Evolutionary conservation across 73 alveolate species (phyloP), one percentile per base, ranked within the genome.

Genomic region (Diophrys sp.): DNA sequence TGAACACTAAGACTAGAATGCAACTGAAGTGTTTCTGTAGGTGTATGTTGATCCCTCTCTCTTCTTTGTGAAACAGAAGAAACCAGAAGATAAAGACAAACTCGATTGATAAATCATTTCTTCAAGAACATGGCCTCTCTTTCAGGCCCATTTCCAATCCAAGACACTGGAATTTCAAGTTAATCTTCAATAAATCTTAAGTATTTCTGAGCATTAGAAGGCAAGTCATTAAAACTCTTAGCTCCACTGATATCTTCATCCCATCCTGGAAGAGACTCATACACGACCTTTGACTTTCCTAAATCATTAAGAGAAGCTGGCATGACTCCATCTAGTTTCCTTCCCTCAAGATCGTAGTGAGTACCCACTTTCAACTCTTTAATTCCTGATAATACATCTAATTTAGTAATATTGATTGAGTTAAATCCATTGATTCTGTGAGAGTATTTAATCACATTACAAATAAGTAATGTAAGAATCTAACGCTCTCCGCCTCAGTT

Each of bases 81-180:
- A n/a, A n/a, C n/a, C n/a, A n/a, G n/a, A n/a, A n/a, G n/a, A n/a
- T n/a, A n/a, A n/a, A n/a, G n/a, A n/a, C n/a, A n/a, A n/a, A n/a
- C n/a, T n/a, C n/a, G n/a, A n/a, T n/a, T n/a, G n/a, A 44, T 44
- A 44, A 44, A 44, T 44, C 62, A 44, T 44, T 44, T 11, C 18
- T 44, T 44, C 62, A 44, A 44, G 18, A 44, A 44, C 62, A 44
- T 44, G 62, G 62, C 62, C 18, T 44, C 62, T 44, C 62, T 44
- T 18, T 44, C 96, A 2, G 98, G 97, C 54, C 98, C 98, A 1
- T 86, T 87, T 27, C 97, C 97, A 1, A 91, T 89, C 99, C 98
- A 96, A 25, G 98, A 70, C 25, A 96, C 91, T 0, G 97, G 97
- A 24, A 95, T 87, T 31, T 92, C 92, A 18, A 92, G 85, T 5